phyloP scores from a whole-genome alignment of 768 basidiomycete genomes.

The Leucosporidium yakuticum region DNA sequence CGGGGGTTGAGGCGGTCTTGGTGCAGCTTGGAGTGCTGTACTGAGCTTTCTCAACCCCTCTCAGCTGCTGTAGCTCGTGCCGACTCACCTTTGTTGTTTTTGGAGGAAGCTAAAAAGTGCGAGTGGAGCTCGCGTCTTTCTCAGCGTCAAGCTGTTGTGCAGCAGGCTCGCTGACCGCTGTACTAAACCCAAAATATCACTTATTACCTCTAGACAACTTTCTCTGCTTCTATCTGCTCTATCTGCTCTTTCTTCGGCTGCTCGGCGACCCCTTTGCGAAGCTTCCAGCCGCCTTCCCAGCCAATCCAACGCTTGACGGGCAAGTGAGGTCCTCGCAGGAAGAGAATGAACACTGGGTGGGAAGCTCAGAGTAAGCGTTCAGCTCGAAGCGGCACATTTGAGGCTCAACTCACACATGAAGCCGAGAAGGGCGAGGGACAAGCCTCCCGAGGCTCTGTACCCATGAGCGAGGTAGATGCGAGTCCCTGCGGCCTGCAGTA shows the following conservation, averaged over 20 bases:
- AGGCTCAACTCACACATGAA: neutral
- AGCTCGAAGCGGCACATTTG: conserved; percentile 9
- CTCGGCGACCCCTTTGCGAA: neutral
- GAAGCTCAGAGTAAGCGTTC: neutral
- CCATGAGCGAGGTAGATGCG: conserved; percentile 63
- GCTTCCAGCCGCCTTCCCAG: conserved; percentile 20
- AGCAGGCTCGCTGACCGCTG: too few species aligned
- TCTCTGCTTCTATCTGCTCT: neutral
- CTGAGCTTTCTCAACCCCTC: too few species aligned
- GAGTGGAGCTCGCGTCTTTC: too few species aligned
- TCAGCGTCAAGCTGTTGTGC: too few species aligned
- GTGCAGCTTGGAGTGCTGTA: too few species aligned
- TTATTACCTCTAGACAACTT: too few species aligned
- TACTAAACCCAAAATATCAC: too few species aligned
- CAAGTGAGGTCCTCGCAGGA: conserved; percentile 6
- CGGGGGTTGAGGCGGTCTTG: too few species aligned
- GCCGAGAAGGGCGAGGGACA: conserved; percentile 57
- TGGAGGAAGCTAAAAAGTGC: too few species aligned
- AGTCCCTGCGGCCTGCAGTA: conserved; percentile 55
- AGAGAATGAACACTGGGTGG: conserved; percentile 3
- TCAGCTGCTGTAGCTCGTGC: too few species aligned
- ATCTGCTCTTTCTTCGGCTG: neutral
- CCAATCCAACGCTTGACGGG: conserved; percentile 13
- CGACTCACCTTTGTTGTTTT: too few species aligned
- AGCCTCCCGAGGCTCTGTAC: conserved; percentile 61